Conservation (phyloP, 129 eudicot species). For the Chrysanthemum seticuspe region DNA sequence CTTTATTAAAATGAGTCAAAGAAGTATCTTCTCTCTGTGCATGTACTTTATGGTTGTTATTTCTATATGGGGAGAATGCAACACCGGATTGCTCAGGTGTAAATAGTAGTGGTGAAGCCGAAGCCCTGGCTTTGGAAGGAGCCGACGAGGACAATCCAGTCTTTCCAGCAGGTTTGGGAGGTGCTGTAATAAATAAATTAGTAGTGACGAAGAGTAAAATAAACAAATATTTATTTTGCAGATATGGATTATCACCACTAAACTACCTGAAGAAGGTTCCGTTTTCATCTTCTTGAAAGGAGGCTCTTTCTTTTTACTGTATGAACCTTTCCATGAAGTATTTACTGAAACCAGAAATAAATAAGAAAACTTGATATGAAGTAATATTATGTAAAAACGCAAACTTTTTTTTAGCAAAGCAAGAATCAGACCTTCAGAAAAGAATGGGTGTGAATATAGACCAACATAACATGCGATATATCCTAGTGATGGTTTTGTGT, state of each 20-base stretch:
- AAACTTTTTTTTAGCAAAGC: too few relatives aligned
- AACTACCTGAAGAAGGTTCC: conserved; percentile 74
- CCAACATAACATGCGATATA: too few relatives aligned
- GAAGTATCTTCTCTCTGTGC: conserved; percentile 38
- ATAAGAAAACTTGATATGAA: not conserved
- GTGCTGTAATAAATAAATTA: conserved; percentile 37
- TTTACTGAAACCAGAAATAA: conserved; percentile 48
- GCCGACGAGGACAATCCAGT: conserved; percentile 55
- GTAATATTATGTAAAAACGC: too few relatives aligned
- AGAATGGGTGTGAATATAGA: too few relatives aligned
- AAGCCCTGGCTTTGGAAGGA: conserved; percentile 60
- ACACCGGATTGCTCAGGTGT: conserved; percentile 58
- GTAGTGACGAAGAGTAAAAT: conserved; percentile 13
- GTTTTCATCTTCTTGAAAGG: conserved; percentile 71
- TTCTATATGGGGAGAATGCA: conserved; percentile 61
- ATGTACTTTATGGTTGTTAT: conserved; percentile 51
- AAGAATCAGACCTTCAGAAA: too few relatives aligned
- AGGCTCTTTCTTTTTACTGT: conserved; percentile 80
- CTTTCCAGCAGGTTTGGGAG: conserved; percentile 60
- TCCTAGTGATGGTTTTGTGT: too few relatives aligned
- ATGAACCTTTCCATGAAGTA: conserved; percentile 65
- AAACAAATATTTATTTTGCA: not conserved
- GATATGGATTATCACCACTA: conserved; percentile 6
- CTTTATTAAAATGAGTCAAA: conserved; percentile 45
- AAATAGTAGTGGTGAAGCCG: conserved; percentile 72